Evolutionary conservation across 495 filamentous ascomycete genomes (phyloP), one percentile per base, ranked within the genome.

Genomic region (Xylaria intraflava): DNA sequence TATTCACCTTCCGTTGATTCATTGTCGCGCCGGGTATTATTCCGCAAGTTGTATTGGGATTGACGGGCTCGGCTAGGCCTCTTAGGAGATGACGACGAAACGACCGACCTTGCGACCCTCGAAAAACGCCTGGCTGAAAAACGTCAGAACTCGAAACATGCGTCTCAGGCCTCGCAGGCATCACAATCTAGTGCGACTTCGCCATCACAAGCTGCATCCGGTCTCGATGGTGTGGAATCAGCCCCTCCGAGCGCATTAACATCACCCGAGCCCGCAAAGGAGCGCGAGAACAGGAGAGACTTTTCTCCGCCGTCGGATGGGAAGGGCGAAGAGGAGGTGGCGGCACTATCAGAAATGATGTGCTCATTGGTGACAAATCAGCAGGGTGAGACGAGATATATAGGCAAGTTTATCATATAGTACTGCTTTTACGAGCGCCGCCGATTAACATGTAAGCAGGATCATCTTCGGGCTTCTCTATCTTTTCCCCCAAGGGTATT

Each of bases 301-400:
- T 31, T 43, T 38, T 62, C 64, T 10, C 56, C 58, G 1, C 58
- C 58, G 10, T 68, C 68, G 8, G 72, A 72, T 5, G 70, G 62
- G 26, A 59, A 67, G 30, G 66, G 64, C 3, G 74, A 71, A 50
- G 84, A 88, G 56, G 88, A 95, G 61, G 91, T 95, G 6, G 92
- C 94, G 64, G 86, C 83, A 1, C 65, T 98, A 55, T 95, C 93
- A 8, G 93, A 98, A 70, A 95, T 96, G 87, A 97, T 98, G 93
- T 96, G 93, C 68, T 95, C 90, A 1, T 72, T 98, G 36, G 92
- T 98, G n/a, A 98, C 93, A 6, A 97, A 96, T 56, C 94, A 95
- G 60, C 87, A 84, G 57, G 93, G 93, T 27, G 93, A 98, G 71
- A 95, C 93, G 24, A 79, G 93, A 67, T 98, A 95, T 71, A 95